Evolutionary conservation across 2,329 filamentous ascomycete genomes (phyloP), one percentile per base, ranked within the genome.

Genomic region (Fusarium coffeatum): DNA sequence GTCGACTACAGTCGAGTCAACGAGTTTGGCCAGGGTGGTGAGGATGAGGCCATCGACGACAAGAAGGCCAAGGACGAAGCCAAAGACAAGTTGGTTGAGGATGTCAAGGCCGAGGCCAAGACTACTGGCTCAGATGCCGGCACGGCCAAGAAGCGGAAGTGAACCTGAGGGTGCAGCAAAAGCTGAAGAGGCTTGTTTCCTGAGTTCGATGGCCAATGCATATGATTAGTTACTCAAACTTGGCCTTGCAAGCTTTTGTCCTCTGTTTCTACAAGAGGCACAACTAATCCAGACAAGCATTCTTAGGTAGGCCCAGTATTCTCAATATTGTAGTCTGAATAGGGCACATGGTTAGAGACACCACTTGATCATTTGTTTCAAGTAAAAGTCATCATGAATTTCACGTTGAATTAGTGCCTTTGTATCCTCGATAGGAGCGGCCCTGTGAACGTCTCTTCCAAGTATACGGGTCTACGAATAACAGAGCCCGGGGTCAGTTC

Each of bases 1-100:
- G 86, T 96, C 66, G 96, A 99, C 80, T 96, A 95, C 82, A 91
- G 87, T 13, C 89, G 96, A 68, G 92, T 99, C 78, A 99, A 99
- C 80, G 96, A 99, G 81, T 99, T 98, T 78, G 96, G 96, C 11
- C 96, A 98, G 84, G 96, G 95, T 37, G 96, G 96, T n/a, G 95
- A 97, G n/a, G 92, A 93, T 27, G 93, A 94, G 23, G 87, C 89
- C 37, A 94, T 96, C 18, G 92, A 93, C 28, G 93, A 94, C 18
- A 88, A 89, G 46, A 78, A 80, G 72, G 76, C 81, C 57, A 76
- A 80, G 66, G 76, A 74, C 16, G 79, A 81, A 63, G 80, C 79
- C 25, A 78, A 82, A 55, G 81, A 84, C 76, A 74, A 78, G 54
- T 74, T 77, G 59, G 76, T 78, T 40, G 79, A 78, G 66, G 80